These are phyloP conservation scores for Enterospora canceri DNA, from an alignment of 371 early-diverging fungal species.

Conservation along the genomic window DNA sequence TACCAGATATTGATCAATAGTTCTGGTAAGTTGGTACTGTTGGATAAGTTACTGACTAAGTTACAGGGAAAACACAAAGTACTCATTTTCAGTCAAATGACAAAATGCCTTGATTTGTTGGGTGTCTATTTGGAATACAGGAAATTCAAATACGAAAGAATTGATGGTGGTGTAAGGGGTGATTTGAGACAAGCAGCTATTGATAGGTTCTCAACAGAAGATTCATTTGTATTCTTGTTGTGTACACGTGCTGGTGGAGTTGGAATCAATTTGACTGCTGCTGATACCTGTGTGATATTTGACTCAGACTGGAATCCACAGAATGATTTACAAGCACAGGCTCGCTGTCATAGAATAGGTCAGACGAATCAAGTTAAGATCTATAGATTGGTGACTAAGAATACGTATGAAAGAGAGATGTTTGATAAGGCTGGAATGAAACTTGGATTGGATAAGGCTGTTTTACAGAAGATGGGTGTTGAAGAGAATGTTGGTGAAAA, in stretches of 20 bases:
- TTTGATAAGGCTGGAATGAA: conserved; percentile 83
- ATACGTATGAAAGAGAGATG: conserved; percentile 83
- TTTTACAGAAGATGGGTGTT: conserved; percentile 65
- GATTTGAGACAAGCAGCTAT: conserved; percentile 81
- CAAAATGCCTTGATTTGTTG: conserved; percentile 83
- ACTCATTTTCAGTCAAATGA: conserved; percentile 93
- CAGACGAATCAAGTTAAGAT: conserved; percentile 75
- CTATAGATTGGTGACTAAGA: conserved; percentile 70
- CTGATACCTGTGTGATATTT: conserved; percentile 80
- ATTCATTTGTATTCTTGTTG: conserved; percentile 69
- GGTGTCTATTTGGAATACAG: conserved; percentile 83
- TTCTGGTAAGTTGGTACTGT: conserved; percentile 89
- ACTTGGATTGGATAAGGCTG: conserved; percentile 72
- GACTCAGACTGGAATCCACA: conserved; percentile 93
- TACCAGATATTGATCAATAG: conserved; percentile 66
- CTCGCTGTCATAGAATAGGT: conserved; percentile 80
- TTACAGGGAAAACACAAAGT: conserved; percentile 81
- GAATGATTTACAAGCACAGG: conserved; percentile 82
- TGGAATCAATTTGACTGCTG: conserved; percentile 84
- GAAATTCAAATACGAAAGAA: conserved; percentile 67
- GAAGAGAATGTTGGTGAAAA: conserved; percentile 33
- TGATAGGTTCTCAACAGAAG: conserved; percentile 69
- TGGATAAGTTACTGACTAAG: conserved; percentile 73
- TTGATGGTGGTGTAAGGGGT: conserved; percentile 69
- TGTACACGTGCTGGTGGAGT: conserved; percentile 82